phyloP scores from a whole-genome alignment of 169 alveolate genomes.

The Perkinsus olseni region DNA sequence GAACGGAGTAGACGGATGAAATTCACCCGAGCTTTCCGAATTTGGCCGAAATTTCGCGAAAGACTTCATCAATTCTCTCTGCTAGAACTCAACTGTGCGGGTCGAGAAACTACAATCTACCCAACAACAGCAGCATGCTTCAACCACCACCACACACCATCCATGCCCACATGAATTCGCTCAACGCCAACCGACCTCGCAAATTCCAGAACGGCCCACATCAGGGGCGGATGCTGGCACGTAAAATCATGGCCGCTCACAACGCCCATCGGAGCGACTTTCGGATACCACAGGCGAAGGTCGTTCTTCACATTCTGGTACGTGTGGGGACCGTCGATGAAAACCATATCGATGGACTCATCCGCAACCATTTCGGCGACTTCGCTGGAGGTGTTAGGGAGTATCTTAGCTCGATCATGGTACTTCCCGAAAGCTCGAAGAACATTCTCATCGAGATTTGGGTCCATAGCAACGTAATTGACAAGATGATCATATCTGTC shows the following conservation, averaged over 20 bases:
- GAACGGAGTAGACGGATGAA: too few species aligned
- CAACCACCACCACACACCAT: constrained; percentile 13
- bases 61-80: too few species aligned
- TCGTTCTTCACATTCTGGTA: constrained; percentile 4
- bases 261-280: background rate
- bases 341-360: background rate
- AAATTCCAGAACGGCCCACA: background rate
- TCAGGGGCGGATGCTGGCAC: constrained; percentile 8
- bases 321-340: constrained; percentile 8
- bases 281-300: background rate
- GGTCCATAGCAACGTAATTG: background rate
- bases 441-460: background rate
- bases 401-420: background rate
- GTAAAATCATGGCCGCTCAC: constrained; percentile 7
- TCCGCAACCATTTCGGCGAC: background rate
- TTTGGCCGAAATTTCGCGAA: too few species aligned
- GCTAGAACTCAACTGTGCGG: too few species aligned
- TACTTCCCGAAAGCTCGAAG: background rate
- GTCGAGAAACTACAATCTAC: too few species aligned
- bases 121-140: background rate
- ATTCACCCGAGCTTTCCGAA: too few species aligned
- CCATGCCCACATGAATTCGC: background rate
- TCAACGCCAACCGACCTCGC: background rate
- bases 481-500: background rate
- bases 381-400: background rate